Percentiles rank a stretch among this genome's conserved stretches.
phyloP scores from a whole-genome alignment of 768 basidiomycete species.

The Rhizopogon roseolus region DNA sequence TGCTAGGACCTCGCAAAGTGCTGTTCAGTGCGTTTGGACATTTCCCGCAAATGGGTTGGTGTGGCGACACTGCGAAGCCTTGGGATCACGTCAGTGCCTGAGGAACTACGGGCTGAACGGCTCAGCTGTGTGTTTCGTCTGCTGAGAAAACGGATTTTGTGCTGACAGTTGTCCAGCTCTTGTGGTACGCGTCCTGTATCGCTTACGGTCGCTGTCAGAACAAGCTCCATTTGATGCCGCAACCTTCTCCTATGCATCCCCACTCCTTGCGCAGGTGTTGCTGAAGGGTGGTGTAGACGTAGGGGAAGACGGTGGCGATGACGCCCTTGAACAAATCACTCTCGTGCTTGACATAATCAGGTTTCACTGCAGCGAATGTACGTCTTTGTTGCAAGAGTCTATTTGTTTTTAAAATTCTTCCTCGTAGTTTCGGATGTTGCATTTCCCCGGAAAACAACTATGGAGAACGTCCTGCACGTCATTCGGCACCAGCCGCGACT shows the following conservation, averaged over 20 bases:
- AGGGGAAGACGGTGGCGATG: slow-evolving; percentile 54
- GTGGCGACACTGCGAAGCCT: slow-evolving; percentile 79
- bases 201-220: slow-evolving; percentile 76
- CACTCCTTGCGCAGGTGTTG: slow-evolving; percentile 69
- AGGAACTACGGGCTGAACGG: slow-evolving; percentile 68
- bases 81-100: slow-evolving; percentile 61
- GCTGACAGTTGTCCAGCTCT: slow-evolving; percentile 45
- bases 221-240: slow-evolving; percentile 79
- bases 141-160: background rate
- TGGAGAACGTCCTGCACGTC: slow-evolving; percentile 65
- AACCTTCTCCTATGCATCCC: slow-evolving; percentile 79
- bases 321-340: slow-evolving; percentile 75
- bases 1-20: slow-evolving; percentile 59
- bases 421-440: slow-evolving; percentile 57
- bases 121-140: slow-evolving; percentile 32
- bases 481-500: slow-evolving; percentile 77
- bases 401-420: slow-evolving; percentile 10
- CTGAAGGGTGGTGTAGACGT: slow-evolving; percentile 61
- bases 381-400: slow-evolving; percentile 3
- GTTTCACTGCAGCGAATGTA: slow-evolving; percentile 29
- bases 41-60: slow-evolving; percentile 67
- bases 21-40: slow-evolving; percentile 71
- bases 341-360: slow-evolving; percentile 44
- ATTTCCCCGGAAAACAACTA: slow-evolving; percentile 71
- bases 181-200: slow-evolving; percentile 80